Evolutionary conservation across 768 basidiomycete species (phyloP).

Genomic region (Suillus americanus): DNA sequence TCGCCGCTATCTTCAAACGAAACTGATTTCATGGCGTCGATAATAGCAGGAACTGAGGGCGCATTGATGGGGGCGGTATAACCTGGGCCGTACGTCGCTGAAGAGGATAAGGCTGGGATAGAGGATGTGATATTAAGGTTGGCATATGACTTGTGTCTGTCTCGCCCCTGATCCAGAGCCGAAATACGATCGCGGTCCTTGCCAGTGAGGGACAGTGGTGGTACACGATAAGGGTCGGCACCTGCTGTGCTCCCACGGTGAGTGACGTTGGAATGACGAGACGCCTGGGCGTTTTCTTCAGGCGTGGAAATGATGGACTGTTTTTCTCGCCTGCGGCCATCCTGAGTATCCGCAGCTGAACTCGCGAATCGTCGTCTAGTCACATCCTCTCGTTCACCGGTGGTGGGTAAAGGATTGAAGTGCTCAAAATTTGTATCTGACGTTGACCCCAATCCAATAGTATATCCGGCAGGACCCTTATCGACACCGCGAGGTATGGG

Average conservation of each 20-base stretch:
- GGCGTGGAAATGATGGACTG: slow-evolving; percentile 35
- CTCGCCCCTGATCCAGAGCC: slow-evolving; percentile 24
- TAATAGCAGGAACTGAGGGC: slow-evolving; percentile 2
- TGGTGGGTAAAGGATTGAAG: slow-evolving; percentile 16
- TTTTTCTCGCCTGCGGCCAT: slow-evolving; percentile 21
- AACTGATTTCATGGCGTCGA: slow-evolving; percentile 28
- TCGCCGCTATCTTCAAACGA: slow-evolving; percentile 21
- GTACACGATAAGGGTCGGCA: slow-evolving; percentile 43
- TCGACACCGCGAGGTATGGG: slow-evolving; percentile 7
- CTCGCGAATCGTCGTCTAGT: slow-evolving; percentile 12
- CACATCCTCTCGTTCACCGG: slow-evolving; percentile 30
- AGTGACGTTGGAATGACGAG: slow-evolving; percentile 41
- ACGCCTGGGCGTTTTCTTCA: slow-evolving; percentile 41
- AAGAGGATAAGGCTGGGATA: slow-evolving; percentile 10
- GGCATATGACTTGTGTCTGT: not conserved
- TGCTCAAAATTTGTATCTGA: slow-evolving; percentile 21
- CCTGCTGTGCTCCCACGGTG: slow-evolving; percentile 50
- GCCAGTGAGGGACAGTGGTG: slow-evolving; percentile 33
- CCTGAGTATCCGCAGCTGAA: slow-evolving; percentile 18
- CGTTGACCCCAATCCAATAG: slow-evolving; percentile 18
- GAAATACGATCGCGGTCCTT: slow-evolving; percentile 26
- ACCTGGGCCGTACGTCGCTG: slow-evolving; percentile 7
- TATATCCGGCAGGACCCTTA: slow-evolving; percentile 22
- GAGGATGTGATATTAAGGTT: not conserved
- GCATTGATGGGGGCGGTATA: not conserved